These are phyloP conservation scores for Leishmania tarentolae DNA, from an alignment of 208 protist genomes.

Conservation along the genomic window DNA sequence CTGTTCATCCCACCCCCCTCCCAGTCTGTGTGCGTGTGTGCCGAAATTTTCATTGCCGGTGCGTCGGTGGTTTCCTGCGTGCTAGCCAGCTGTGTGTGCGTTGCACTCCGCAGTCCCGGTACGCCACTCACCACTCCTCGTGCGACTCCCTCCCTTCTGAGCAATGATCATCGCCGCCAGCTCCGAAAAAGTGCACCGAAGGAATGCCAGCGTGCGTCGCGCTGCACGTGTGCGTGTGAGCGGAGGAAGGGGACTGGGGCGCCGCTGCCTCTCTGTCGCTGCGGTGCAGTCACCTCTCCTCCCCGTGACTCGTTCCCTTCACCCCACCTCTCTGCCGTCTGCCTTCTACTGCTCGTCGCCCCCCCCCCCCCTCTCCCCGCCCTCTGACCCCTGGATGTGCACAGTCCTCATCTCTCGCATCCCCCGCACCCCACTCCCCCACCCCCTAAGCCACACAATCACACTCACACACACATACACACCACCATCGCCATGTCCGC, in stretches of 20 bases:
- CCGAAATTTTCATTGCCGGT: not conserved
- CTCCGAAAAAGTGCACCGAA: too few relatives aligned
- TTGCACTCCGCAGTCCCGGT: not conserved
- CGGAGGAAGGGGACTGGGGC: too few relatives aligned
- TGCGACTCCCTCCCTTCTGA: not conserved
- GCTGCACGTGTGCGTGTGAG: too few relatives aligned
- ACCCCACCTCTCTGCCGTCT: not conserved
- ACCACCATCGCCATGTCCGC: constrained; percentile 17
- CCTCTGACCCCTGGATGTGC: not conserved
- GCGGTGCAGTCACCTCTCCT: too few relatives aligned
- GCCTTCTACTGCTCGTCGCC: not conserved
- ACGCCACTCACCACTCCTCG: not conserved
- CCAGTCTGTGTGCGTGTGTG: not conserved
- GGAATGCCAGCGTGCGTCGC: too few relatives aligned
- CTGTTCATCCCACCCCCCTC: too few relatives aligned
- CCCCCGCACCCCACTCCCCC: not conserved
- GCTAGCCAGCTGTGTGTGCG: not conserved
- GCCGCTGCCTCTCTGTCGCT: too few relatives aligned
- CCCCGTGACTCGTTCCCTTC: too few relatives aligned
- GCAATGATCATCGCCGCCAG: too few relatives aligned
- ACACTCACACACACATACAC: too few relatives aligned
- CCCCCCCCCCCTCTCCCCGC: not conserved
- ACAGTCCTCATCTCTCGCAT: not conserved
- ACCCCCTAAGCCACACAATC: too few relatives aligned
- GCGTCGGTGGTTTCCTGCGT: not conserved